Evolutionary conservation across 108 stramenopile species (phyloP), one percentile per base, ranked within the genome.

Genomic region (Skeletonema grethae): DNA sequence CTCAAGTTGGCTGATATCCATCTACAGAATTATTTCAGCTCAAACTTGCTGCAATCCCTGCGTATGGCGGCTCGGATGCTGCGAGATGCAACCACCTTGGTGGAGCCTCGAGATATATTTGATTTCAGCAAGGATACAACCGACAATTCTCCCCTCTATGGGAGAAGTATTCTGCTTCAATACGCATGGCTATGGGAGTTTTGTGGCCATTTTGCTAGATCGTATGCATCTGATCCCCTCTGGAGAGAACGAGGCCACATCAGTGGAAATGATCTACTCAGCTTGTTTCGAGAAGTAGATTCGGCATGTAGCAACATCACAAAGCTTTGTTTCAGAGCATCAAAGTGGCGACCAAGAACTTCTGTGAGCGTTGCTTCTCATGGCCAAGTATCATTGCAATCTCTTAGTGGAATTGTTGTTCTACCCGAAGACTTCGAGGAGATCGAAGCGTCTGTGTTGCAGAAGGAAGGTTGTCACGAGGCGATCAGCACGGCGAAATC

Each of bases 121-220:
- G 60, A 65, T 39, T 20, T 41, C 41, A 36, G 70, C 24, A 35
- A 57, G 3, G 60, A 53, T 65, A 4, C 63, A 60, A 36, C 69
- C 57, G 53, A 57, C 28, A 25, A 56, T 45, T 38, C 38, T 9
- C 61, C 43, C 73, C 11, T 20, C 59, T 81, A 74, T 38, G 55
- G 73, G 7, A 67, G 69, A 68, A 79, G 86, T 28, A 67, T 92
- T 10, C 80, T 80, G 18, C 63, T 86, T 24, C 94, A 95, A 59
- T 92, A 89, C 43, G 75, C 85, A 7, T 89, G 89, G 88, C 71
- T 92, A 30, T 88, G 89, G 88, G 91, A 95, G 60, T 88, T 91
- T 66, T 92, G 91, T 67, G 94, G 94, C 3, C 89, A 92, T 75
- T 95, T 95, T 77, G 94, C 91, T 6, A 72, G 94, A 61, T 90